Evolutionary conservation across 2,329 filamentous ascomycete species (phyloP).

Genomic region (Beauveria scarabaeidicola): DNA sequence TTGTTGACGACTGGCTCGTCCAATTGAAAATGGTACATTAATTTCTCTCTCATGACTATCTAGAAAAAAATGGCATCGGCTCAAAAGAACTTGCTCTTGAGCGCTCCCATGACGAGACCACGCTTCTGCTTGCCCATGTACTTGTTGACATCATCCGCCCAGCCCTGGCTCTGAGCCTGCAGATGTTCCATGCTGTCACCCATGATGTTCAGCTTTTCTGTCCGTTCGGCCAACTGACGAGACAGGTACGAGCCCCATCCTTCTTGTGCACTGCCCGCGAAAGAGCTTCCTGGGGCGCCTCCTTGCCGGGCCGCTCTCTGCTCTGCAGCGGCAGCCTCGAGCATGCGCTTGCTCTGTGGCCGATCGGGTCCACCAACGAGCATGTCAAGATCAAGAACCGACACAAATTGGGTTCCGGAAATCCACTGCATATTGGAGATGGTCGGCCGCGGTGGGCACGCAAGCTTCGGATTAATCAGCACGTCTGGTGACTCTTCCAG

Average conservation of each 20-base stretch:
- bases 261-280: slow-evolving; percentile 37
- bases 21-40: too few relatives aligned
- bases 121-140: slow-evolving; percentile 82
- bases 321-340: slow-evolving; percentile 69
- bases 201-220: slow-evolving; percentile 75
- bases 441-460: slow-evolving; percentile 72
- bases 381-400: slow-evolving; percentile 77
- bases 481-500: slow-evolving; percentile 59
- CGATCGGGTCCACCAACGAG: slow-evolving; percentile 84
- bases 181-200: slow-evolving; percentile 78
- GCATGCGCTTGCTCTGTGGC: slow-evolving; percentile 80
- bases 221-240: slow-evolving; percentile 80
- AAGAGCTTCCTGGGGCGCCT: slow-evolving; percentile 19
- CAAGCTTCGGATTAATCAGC: slow-evolving; percentile 67
- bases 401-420: slow-evolving; percentile 84
- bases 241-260: slow-evolving; percentile 74
- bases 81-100: slow-evolving; percentile 51
- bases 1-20: too few relatives aligned
- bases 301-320: slow-evolving; percentile 47
- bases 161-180: slow-evolving; percentile 71
- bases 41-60: not conserved
- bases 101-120: slow-evolving; percentile 65
- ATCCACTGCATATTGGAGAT: slow-evolving; percentile 98
- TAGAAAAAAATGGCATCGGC: not conserved
- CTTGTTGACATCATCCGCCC: slow-evolving; percentile 82